Evolutionary conservation across 768 basidiomycete genomes (phyloP).

Genomic region (Dioszegia hungarica): DNA sequence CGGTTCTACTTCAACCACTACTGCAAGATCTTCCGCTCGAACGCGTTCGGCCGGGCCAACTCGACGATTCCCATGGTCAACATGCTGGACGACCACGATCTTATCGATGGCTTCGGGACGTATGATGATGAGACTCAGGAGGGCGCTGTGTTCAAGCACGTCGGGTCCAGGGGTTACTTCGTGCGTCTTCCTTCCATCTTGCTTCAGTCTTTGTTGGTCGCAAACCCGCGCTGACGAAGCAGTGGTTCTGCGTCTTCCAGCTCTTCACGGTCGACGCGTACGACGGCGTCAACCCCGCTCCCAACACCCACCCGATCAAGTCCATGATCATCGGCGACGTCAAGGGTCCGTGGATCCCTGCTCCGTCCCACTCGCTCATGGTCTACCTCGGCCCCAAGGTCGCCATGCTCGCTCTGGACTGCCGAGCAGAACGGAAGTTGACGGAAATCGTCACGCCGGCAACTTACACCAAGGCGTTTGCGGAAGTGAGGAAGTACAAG

Average conservation of each 20-base stretch:
- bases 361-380: slow-evolving; percentile 76
- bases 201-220: background rate
- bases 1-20: slow-evolving; percentile 77
- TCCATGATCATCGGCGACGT: slow-evolving; percentile 67
- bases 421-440: slow-evolving; percentile 77
- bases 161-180: slow-evolving; percentile 81
- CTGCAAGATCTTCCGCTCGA: slow-evolving; percentile 75
- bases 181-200: slow-evolving; percentile 9
- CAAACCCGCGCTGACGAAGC: background rate
- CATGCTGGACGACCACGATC: slow-evolving; percentile 52
- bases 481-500: slow-evolving; percentile 56
- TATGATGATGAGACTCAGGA: slow-evolving; percentile 43
- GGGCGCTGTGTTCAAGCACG: slow-evolving; percentile 52
- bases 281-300: slow-evolving; percentile 66
- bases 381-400: slow-evolving; percentile 70
- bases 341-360: slow-evolving; percentile 69
- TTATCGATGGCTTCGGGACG: slow-evolving; percentile 49
- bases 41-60: slow-evolving; percentile 86
- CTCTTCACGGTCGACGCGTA: slow-evolving; percentile 74
- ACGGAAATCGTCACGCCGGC: slow-evolving; percentile 69
- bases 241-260: slow-evolving; percentile 80
- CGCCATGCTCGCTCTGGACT: slow-evolving; percentile 57
- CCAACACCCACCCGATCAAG: slow-evolving; percentile 62
- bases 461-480: slow-evolving; percentile 72
- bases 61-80: slow-evolving; percentile 71